Evolutionary conservation across 352 stramenopile species (phyloP), one percentile per base, ranked within the genome.

Genomic region (Phytophthora foliorum): DNA sequence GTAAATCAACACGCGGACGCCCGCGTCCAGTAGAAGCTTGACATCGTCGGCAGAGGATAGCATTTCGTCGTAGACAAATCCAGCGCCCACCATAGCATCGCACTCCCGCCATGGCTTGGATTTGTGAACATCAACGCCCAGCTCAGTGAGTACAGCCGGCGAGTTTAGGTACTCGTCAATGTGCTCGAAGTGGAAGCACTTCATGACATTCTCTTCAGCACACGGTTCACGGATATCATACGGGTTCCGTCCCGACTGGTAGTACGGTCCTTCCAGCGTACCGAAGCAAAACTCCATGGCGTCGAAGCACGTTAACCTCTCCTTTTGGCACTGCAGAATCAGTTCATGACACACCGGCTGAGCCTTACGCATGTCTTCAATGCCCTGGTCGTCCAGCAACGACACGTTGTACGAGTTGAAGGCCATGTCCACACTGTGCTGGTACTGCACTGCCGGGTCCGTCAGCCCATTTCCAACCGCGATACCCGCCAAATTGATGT

Each of bases 1-100:
- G 79, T 99, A 99, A 69, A 99, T 95, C 8, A 99, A 78, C 19
- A 98, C 94, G 8, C 76, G 76, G 7, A 94, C 78, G 25, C 79
- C 78, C 13, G 72, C 64, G 44, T 90, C 63, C 2, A 99, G 75
- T 25, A 99, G 65, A 34, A 96, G 77, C 25, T 87, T 84, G 16
- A 99, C 80, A 48, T 96, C 85, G 9, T 87, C 63, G 4, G 92
- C 84, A 46, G 97, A 98, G n/a, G 97, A 92, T 58, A 97, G 86
- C 94, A 99, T 99, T 84, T 94, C 96, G 70, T 99, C 96, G 32
- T 81, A 77, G 24, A 62, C 77, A 62, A 99, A 99, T 8, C 90
- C 82, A 39, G 86, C 67, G 57, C 97, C 96, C n/a, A 99, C 92
- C 3, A 89, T 79, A 59, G 90, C 91, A 80, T 99, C 98, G 65